Conservation (phyloP, 805 yeast genomes). For the Ogataea neopini region DNA sequence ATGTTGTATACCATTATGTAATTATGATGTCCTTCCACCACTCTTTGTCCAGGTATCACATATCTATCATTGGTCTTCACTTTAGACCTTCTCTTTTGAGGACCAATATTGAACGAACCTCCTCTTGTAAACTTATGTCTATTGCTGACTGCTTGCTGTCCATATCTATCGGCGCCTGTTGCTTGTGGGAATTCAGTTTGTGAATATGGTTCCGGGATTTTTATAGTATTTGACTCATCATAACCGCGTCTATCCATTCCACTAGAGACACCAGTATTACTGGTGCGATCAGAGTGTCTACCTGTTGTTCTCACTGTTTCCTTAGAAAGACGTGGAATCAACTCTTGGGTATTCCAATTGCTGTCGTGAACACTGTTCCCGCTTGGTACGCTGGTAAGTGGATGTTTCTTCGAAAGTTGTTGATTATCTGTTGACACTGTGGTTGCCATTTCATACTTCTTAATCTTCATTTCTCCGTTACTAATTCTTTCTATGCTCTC, state of each 20-base stretch:
- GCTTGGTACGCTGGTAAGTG: not conserved
- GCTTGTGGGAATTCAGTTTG: slow-evolving; percentile 16
- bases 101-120: slow-evolving; percentile 25
- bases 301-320: slow-evolving; percentile 17
- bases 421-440: not conserved
- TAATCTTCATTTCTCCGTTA: slow-evolving; percentile 21
- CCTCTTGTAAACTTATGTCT: slow-evolving; percentile 25
- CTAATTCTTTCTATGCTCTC: slow-evolving; percentile 8
- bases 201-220: slow-evolving; percentile 31
- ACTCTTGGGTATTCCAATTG: slow-evolving; percentile 2
- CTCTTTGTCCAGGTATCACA: slow-evolving; percentile 33
- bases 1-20: slow-evolving; percentile 94
- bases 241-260: slow-evolving; percentile 30
- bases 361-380: not conserved
- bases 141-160: slow-evolving; percentile 11
- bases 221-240: slow-evolving; percentile 29
- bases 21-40: slow-evolving; percentile 84
- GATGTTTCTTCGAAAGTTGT: not conserved
- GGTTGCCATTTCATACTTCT: slow-evolving; percentile 15
- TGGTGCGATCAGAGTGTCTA: slow-evolving; percentile 14
- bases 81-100: slow-evolving; percentile 24
- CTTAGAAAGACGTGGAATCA: slow-evolving; percentile 8
- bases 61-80: slow-evolving; percentile 31
- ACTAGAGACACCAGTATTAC: slow-evolving; percentile 19
- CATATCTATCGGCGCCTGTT: slow-evolving; percentile 25